These are phyloP conservation scores for Crataegus laevigata DNA, from an alignment of 306 rosid genomes.

Conservation along the genomic window DNA sequence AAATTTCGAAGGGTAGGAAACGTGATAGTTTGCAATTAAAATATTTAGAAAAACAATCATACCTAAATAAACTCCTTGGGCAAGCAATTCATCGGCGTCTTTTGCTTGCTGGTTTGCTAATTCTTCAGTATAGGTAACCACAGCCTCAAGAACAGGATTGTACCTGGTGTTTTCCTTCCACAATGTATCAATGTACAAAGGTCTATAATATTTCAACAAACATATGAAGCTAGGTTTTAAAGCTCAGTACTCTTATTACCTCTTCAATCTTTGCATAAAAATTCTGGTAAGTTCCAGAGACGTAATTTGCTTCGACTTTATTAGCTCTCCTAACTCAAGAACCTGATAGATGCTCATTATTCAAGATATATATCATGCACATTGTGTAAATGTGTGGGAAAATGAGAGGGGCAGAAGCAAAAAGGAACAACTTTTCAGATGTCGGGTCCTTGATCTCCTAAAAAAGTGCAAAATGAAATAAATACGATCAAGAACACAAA, in stretches of 20 bases:
- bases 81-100: slow-evolving; percentile 60
- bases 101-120: slow-evolving; percentile 61
- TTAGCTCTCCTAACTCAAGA: slow-evolving; percentile 66
- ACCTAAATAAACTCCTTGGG: slow-evolving; percentile 61
- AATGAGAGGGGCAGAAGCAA: no score
- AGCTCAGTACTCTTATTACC: slow-evolving; percentile 21
- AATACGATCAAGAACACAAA: no score
- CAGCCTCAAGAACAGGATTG: slow-evolving; percentile 56
- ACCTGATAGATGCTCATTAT: slow-evolving; percentile 30
- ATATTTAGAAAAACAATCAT: slow-evolving; percentile 2
- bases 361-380: background rate
- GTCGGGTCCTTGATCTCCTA: no score
- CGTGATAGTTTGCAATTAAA: background rate
- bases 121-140: slow-evolving; percentile 56
- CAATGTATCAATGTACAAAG: background rate
- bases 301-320: slow-evolving; percentile 59
- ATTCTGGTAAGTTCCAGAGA: slow-evolving; percentile 58
- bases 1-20: no score
- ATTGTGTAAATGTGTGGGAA: background rate
- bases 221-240: background rate
- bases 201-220: background rate
- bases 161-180: slow-evolving; percentile 36
- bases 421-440: no score
- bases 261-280: slow-evolving; percentile 60
- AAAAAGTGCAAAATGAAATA: no score